phyloP scores from a whole-genome alignment of 2,329 filamentous ascomycete species.

The Alternaria ethzedia region DNA sequence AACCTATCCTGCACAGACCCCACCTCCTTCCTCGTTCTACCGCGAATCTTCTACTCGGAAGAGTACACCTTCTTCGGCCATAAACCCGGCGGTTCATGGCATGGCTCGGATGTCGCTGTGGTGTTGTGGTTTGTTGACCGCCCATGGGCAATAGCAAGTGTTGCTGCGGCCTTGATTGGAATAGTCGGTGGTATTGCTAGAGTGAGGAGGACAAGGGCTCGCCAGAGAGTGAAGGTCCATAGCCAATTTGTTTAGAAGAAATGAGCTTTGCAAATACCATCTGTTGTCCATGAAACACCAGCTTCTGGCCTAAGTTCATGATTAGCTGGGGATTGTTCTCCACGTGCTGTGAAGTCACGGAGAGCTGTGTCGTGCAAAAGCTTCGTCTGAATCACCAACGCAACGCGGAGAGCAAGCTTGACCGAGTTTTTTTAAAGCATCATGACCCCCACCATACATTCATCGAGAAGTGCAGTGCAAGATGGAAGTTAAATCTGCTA shows the following conservation, averaged over 20 bases:
- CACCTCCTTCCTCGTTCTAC: slow-evolving; percentile 27
- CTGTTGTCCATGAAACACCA: not conserved
- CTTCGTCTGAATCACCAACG: not conserved
- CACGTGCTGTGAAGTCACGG: not conserved
- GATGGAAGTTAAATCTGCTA: not conserved
- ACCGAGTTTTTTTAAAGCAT: not conserved
- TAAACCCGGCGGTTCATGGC: slow-evolving; percentile 40
- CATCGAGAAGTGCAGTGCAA: not conserved
- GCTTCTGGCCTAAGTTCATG: not conserved
- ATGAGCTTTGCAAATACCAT: not conserved
- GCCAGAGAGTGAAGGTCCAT: not conserved
- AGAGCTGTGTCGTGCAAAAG: not conserved
- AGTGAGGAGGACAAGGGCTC: not conserved
- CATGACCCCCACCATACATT: not conserved
- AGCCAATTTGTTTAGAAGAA: not conserved
- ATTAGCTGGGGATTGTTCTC: not conserved
- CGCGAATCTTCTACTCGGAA: slow-evolving; percentile 38
- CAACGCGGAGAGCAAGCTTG: not conserved
- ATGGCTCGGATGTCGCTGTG: slow-evolving; percentile 35
- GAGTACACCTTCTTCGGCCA: slow-evolving; percentile 41
- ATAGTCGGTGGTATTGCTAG: not conserved
- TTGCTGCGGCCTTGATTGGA: not conserved
- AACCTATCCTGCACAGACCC: not conserved
- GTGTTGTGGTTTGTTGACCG: slow-evolving; percentile 34
- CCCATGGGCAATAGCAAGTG: slow-evolving; percentile 8